Conservation (phyloP, 1,139 yeast genomes). For the Yamadazyma friedrichii region DNA sequence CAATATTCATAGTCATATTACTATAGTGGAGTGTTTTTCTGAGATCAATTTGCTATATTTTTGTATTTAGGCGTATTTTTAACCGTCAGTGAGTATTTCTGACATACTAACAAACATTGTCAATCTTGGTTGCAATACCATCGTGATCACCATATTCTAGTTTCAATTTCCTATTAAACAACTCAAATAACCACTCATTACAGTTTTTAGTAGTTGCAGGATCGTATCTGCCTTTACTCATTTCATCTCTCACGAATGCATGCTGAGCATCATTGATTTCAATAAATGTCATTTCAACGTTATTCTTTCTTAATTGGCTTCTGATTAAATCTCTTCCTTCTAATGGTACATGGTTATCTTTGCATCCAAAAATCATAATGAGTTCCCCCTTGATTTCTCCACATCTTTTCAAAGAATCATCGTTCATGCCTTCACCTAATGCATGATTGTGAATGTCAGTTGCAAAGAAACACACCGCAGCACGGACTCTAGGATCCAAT, state of each 20-base stretch:
- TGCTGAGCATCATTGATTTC: conserved; percentile 79
- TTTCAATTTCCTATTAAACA: conserved; percentile 67
- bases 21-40: too few relatives aligned
- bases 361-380: conserved; percentile 71
- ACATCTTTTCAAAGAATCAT: conserved; percentile 61
- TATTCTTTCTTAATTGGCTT: conserved; percentile 54
- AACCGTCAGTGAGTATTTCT: too few relatives aligned
- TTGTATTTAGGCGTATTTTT: too few relatives aligned
- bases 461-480: conserved; percentile 76
- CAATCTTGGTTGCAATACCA: conserved; percentile 48
- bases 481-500: conserved; percentile 61
- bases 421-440: conserved; percentile 61
- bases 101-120: conserved; percentile 55
- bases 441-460: conserved; percentile 74
- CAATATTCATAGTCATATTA: too few relatives aligned
- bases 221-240: conserved; percentile 76
- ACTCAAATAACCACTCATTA: conserved; percentile 64
- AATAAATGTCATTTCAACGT: conserved; percentile 65
- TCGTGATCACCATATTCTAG: conserved; percentile 66
- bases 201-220: conserved; percentile 72
- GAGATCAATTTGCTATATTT: too few relatives aligned
- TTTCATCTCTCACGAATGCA: conserved; percentile 78
- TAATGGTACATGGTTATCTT: conserved; percentile 79
- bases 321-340: conserved; percentile 76
- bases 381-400: conserved; percentile 58